A percentile compares a stretch with the other conserved stretches of the same genome.
phyloP scores from a whole-genome alignment of 176 grass and related monocot species.

The Paspalum vaginatum region DNA sequence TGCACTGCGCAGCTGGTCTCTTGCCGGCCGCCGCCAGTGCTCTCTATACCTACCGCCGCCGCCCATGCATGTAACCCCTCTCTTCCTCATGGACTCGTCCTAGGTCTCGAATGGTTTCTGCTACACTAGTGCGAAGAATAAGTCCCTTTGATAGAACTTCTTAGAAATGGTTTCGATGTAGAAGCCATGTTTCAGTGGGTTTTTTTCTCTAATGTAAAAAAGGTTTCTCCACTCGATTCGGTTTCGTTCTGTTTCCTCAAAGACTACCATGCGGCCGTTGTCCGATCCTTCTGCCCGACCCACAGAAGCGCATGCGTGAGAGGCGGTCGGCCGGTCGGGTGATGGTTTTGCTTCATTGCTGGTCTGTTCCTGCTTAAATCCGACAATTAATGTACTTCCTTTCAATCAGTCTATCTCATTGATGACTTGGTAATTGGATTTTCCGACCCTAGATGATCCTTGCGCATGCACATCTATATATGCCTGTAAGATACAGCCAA shows the following conservation, averaged over 20 bases:
- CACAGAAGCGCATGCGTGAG: slow-evolving; percentile 7
- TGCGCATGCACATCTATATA: too few species aligned
- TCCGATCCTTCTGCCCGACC: slow-evolving; percentile 26
- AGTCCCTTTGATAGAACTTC: too few species aligned
- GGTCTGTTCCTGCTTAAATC: background rate
- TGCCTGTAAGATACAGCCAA: too few species aligned
- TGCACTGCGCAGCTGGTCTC: slow-evolving; percentile 33
- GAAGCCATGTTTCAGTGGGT: too few species aligned
- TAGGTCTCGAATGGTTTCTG: slow-evolving; percentile 27
- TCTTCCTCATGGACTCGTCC: background rate
- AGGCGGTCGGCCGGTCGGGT: too few species aligned
- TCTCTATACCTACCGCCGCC: slow-evolving; percentile 5
- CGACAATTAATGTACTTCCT: background rate
- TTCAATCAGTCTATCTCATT: slow-evolving; percentile 4
- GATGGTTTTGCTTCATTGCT: slow-evolving; percentile 17
- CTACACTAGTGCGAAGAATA: background rate
- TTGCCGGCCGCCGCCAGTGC: slow-evolving; percentile 39
- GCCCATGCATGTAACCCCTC: slow-evolving; percentile 28
- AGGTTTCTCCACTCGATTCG: background rate
- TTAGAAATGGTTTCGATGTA: too few species aligned
- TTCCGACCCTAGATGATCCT: background rate
- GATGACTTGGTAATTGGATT: slow-evolving; percentile 36
- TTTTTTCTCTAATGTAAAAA: too few species aligned
- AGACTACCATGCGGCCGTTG: slow-evolving; percentile 5
- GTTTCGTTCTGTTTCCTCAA: slow-evolving; percentile 37